phyloP scores from a whole-genome alignment of 2,329 filamentous ascomycete genomes.

The Fusarium sp. region DNA sequence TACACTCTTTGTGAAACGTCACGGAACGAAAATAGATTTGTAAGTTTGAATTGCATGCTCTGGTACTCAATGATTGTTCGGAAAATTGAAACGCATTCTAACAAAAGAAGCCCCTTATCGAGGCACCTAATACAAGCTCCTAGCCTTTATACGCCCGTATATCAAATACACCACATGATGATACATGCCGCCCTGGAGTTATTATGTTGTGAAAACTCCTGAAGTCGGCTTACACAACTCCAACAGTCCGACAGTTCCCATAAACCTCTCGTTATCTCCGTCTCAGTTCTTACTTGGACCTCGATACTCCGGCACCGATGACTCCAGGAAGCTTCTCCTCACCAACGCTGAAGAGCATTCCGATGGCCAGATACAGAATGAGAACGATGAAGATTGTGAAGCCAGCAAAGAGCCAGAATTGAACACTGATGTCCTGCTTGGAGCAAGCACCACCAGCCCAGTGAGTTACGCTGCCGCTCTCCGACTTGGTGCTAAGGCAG shows the following conservation, averaged over 20 bases:
- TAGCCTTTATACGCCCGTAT: slow-evolving; percentile 51
- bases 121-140: slow-evolving; percentile 50
- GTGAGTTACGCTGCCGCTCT: slow-evolving; percentile 73
- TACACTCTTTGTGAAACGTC: background rate
- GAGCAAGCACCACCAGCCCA: slow-evolving; percentile 92
- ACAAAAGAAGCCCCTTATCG: slow-evolving; percentile 47
- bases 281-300: slow-evolving; percentile 68
- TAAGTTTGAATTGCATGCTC: slow-evolving; percentile 20
- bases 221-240: slow-evolving; percentile 43
- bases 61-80: slow-evolving; percentile 30
- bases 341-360: slow-evolving; percentile 86
- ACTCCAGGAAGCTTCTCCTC: slow-evolving; percentile 92
- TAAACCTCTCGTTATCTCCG: slow-evolving; percentile 3
- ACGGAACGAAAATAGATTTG: background rate
- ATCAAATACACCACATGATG: slow-evolving; percentile 52
- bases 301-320: slow-evolving; percentile 93
- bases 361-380: slow-evolving; percentile 78
- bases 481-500: slow-evolving; percentile 74
- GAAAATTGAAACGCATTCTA: slow-evolving; percentile 47
- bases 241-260: slow-evolving; percentile 36
- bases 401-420: slow-evolving; percentile 88
- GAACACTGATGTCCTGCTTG: slow-evolving; percentile 90
- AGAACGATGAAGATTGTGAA: slow-evolving; percentile 80
- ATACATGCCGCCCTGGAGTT: slow-evolving; percentile 49
- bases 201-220: slow-evolving; percentile 40